A percentile compares a stretch with the other conserved stretches of the same genome.
These are phyloP conservation scores for Alisma plantagoaquatica DNA, from an alignment of 106 monocot genomes.

Conservation along the genomic window DNA sequence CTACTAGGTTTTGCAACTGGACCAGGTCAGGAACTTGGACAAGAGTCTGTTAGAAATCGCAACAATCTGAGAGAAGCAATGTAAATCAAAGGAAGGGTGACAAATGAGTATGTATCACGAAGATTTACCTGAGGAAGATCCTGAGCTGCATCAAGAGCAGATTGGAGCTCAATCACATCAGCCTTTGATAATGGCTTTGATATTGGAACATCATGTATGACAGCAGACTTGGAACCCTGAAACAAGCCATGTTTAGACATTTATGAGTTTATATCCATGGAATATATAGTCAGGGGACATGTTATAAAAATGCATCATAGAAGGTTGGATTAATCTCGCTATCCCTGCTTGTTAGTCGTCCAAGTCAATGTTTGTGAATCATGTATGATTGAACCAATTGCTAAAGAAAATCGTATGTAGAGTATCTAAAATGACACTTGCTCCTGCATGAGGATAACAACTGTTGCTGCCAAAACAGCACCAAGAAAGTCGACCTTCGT, in stretches of 20 bases:
- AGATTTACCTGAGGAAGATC: slow-evolving; percentile 66
- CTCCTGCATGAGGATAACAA: slow-evolving; percentile 88
- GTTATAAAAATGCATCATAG: too few relatives aligned
- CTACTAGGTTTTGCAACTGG: slow-evolving; percentile 81
- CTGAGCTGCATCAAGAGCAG: slow-evolving; percentile 69
- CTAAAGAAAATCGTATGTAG: too few relatives aligned
- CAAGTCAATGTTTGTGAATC: too few relatives aligned
- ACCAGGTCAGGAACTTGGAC: slow-evolving; percentile 89
- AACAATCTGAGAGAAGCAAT: not conserved
- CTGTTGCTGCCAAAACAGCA: slow-evolving; percentile 60
- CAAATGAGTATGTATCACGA: not conserved
- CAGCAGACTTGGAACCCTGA: slow-evolving; percentile 48
- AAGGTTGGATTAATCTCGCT: too few relatives aligned
- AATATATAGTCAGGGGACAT: too few relatives aligned
- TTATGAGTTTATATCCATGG: too few relatives aligned
- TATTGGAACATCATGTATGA: slow-evolving; percentile 95
- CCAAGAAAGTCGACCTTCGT: slow-evolving; percentile 50
- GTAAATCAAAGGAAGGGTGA: not conserved
- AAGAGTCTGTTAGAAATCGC: slow-evolving; percentile 41
- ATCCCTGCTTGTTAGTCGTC: too few relatives aligned
- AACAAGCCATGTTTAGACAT: too few relatives aligned
- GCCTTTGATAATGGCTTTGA: slow-evolving; percentile 71
- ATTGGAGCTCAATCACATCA: slow-evolving; percentile 65
- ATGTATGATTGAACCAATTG: too few relatives aligned
- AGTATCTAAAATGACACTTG: too few relatives aligned